Conservation (phyloP, 2,329 filamentous ascomycete genomes). For the Proliferodiscus dingleyae region DNA sequence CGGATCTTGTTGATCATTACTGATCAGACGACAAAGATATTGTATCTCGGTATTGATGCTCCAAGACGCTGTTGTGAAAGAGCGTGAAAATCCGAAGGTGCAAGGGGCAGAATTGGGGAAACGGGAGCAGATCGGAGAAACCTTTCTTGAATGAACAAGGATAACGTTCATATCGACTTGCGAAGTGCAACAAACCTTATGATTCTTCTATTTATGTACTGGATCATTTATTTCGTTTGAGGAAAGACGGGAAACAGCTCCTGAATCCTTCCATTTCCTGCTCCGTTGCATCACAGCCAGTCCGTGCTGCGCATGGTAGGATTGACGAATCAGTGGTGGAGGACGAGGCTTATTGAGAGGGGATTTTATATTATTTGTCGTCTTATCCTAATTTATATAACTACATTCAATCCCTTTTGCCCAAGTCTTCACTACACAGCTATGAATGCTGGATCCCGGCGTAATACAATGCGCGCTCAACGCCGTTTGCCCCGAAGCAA, state of each 20-base stretch:
- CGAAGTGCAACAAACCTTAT: constrained; percentile 21
- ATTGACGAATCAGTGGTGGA: neutral
- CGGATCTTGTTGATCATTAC: neutral
- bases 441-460: constrained; percentile 24
- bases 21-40: neutral
- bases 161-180: constrained; percentile 18
- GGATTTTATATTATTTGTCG: constrained; percentile 52
- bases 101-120: constrained; percentile 7
- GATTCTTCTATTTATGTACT: constrained; percentile 1
- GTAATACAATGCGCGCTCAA: constrained; percentile 28
- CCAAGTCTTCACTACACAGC: constrained; percentile 26
- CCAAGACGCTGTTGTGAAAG: neutral
- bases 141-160: constrained; percentile 4
- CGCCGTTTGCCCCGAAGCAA: constrained; percentile 32
- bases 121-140: constrained; percentile 10
- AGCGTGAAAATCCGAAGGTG: constrained; percentile 4
- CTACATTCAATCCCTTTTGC: constrained; percentile 27
- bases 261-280: constrained; percentile 3
- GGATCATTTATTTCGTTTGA: neutral
- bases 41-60: neutral
- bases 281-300: constrained; percentile 12
- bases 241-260: neutral
- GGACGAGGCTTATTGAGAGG: constrained; percentile 41
- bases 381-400: constrained; percentile 41
- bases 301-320: constrained; percentile 6